phyloP scores from a whole-genome alignment of 2,329 filamentous ascomycete species.

The Beauveria medogensis region DNA sequence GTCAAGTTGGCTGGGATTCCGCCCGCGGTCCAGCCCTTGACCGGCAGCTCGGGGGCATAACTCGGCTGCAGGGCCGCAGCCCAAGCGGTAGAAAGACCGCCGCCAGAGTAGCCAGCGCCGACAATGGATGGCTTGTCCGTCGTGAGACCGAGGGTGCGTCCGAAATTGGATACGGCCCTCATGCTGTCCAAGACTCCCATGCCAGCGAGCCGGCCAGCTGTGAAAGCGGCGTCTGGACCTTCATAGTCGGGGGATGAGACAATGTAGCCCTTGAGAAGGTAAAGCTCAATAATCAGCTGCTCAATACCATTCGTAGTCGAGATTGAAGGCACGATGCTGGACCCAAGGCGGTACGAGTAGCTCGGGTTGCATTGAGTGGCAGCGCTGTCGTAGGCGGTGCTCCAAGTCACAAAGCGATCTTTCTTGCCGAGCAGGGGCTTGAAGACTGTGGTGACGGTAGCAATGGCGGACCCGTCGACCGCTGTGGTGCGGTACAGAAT shows the following conservation, averaged over 20 bases:
- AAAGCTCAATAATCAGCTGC: neutral
- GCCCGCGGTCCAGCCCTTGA: neutral
- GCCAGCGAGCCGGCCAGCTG: neutral
- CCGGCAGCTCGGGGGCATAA: conserved; percentile 2
- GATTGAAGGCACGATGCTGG: neutral
- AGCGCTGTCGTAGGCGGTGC: conserved; percentile 7
- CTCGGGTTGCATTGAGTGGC: conserved; percentile 5
- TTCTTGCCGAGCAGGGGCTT: neutral
- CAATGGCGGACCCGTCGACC: conserved; percentile 2
- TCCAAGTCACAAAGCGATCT: conserved; percentile 1
- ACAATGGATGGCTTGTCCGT: neutral
- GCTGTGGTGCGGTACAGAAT: conserved; percentile 8
- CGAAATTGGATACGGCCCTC: neutral
- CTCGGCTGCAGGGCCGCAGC: neutral
- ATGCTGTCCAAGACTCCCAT: conserved; percentile 1
- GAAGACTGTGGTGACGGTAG: conserved; percentile 7
- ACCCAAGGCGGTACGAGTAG: conserved; percentile 1
- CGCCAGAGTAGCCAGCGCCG: conserved; percentile 4
- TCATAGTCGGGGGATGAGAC: neutral
- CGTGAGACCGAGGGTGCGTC: neutral
- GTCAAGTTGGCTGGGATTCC: conserved; percentile 2
- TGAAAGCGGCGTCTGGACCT: neutral
- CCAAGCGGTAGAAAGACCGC: conserved; percentile 3
- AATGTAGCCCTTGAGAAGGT: neutral
- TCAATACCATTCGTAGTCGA: neutral